Evolutionary conservation across 345 rosid genomes (phyloP).

Genomic region (Rhodamnia rubescens): DNA sequence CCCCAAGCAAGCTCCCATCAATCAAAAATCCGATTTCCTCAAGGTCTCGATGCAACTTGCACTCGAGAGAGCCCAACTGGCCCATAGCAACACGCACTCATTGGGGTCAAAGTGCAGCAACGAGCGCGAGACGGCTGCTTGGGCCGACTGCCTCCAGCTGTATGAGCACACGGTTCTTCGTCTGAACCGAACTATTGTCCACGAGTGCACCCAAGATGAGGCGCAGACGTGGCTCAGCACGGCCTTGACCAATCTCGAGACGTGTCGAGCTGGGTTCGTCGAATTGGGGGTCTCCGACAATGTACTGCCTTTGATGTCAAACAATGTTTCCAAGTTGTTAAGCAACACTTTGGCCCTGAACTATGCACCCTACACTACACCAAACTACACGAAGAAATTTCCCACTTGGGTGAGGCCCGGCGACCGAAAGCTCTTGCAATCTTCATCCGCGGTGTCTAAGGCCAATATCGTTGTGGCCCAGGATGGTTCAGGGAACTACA

Average conservation of each 20-base stretch:
- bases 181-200: constrained; percentile 41
- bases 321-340: constrained; percentile 59
- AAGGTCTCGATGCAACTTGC: constrained; percentile 11
- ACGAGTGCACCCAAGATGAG: constrained; percentile 47
- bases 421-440: constrained; percentile 63
- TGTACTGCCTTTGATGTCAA: constrained; percentile 50
- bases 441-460: constrained; percentile 18
- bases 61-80: constrained; percentile 35
- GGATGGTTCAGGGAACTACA: constrained; percentile 67
- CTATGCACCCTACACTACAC: constrained; percentile 29
- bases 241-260: constrained; percentile 76
- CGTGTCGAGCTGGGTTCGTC: constrained; percentile 50
- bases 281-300: constrained; percentile 54
- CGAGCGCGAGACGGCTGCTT: constrained; percentile 52
- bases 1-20: constrained; percentile 1
- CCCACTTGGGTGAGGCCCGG: constrained; percentile 67
- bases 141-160: constrained; percentile 71
- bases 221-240: constrained; percentile 92
- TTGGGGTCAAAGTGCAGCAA: constrained; percentile 46
- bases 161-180: constrained; percentile 36
- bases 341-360: constrained; percentile 59
- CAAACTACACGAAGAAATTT: constrained; percentile 34
- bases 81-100: constrained; percentile 29
- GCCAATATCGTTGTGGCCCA: constrained; percentile 67
- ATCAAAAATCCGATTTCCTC: constrained; percentile 12